A percentile compares a stretch with the other conserved stretches of the same genome.
phyloP scores from a whole-genome alignment of 1,139 yeast genomes.

The Diutina neorugosa region DNA sequence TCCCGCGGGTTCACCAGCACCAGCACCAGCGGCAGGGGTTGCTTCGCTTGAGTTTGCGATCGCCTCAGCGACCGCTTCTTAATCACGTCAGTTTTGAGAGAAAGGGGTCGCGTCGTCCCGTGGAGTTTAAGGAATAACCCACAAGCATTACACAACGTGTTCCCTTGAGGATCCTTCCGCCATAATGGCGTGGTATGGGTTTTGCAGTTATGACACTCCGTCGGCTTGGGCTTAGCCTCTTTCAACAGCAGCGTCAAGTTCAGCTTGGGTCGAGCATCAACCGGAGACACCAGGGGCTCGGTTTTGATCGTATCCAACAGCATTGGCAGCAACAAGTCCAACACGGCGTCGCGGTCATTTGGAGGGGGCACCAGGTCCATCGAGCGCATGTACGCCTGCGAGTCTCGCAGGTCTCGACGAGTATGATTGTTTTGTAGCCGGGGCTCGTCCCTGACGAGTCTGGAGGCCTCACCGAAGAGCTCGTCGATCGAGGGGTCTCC shows the following conservation, averaged over 20 bases:
- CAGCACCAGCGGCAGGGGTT: background rate
- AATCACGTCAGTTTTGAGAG: slow-evolving; percentile 45
- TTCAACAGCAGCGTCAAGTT: background rate
- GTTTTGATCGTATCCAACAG: slow-evolving; percentile 2
- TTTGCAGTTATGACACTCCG: slow-evolving; percentile 39
- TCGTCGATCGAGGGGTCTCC: slow-evolving; percentile 2
- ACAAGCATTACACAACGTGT: slow-evolving; percentile 50
- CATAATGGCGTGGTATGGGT: slow-evolving; percentile 47
- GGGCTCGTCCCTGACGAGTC: background rate
- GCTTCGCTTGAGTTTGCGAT: slow-evolving; percentile 6
- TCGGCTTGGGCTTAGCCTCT: slow-evolving; percentile 6
- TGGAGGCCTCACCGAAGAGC: slow-evolving; percentile 2
- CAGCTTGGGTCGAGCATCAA: background rate
- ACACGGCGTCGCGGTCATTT: background rate
- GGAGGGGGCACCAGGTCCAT: background rate
- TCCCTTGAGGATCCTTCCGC: slow-evolving; percentile 46
- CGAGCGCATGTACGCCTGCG: background rate
- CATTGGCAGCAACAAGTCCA: background rate
- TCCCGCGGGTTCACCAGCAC: background rate
- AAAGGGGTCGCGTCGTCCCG: slow-evolving; percentile 46
- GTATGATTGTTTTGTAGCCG: background rate
- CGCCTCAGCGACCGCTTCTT: slow-evolving; percentile 39
- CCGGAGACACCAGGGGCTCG: background rate
- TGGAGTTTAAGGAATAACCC: slow-evolving; percentile 45
- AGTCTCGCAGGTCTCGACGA: background rate